Conservation (phyloP, 225 moss, liverwort and hornwort genomes). For the Polytrichum formosum region DNA sequence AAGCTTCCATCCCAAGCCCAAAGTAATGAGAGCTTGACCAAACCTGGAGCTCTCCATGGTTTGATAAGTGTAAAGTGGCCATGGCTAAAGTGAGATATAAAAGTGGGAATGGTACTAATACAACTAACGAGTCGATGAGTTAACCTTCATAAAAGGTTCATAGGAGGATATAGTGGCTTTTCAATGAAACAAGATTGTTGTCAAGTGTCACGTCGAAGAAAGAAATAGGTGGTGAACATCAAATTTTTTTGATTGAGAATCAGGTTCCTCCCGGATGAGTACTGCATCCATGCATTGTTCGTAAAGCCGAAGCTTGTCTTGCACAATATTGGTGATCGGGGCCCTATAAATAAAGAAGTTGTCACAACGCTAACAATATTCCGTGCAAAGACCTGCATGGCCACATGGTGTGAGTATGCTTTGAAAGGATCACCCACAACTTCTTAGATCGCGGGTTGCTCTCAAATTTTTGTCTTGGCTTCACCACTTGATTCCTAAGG, state of each 20-base stretch:
- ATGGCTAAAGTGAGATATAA: no score
- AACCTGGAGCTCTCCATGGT: no score
- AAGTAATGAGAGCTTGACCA: no score
- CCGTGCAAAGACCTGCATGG: conserved; percentile 76
- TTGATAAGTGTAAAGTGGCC: no score
- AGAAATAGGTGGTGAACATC: conserved; percentile 13
- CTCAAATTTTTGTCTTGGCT: conserved; percentile 5
- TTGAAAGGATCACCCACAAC: conserved; percentile 77
- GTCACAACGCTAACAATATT: conserved; percentile 72
- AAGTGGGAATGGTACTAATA: no score
- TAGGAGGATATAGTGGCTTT: conserved; percentile 86
- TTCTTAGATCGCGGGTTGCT: conserved; percentile 83
- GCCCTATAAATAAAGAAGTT: conserved; percentile 80
- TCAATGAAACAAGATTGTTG: conserved; percentile 25
- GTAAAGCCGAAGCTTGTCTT: conserved; percentile 70
- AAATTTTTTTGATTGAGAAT: conserved; percentile 40
- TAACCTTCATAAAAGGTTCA: not conserved
- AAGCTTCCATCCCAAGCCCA: no score
- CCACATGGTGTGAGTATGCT: conserved; percentile 77
- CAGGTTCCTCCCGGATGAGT: conserved; percentile 55
- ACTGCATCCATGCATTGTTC: conserved; percentile 82
- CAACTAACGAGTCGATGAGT: not conserved
- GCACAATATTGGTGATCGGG: conserved; percentile 54
- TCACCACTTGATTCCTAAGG: conserved; percentile 9
- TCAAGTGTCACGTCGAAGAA: conserved; percentile 93